phyloP scores from a whole-genome alignment of 179 eudicot species.

The Pouteria campechiana region DNA sequence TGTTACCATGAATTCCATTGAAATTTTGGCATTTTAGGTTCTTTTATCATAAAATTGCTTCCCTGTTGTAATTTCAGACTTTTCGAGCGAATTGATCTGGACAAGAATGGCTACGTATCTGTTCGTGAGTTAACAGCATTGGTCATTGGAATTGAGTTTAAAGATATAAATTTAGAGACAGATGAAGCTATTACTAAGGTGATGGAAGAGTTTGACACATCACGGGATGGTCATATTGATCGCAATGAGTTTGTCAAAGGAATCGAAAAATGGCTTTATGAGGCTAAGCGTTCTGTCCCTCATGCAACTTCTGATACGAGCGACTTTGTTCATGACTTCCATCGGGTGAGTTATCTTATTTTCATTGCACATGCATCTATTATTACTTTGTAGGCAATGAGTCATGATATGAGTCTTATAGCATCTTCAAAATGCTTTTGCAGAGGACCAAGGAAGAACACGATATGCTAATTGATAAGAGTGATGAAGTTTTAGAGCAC shows the following conservation, averaged over 20 bases:
- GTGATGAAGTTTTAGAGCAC: slow-evolving; percentile 40
- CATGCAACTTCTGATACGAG: too few species aligned
- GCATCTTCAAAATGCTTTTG: background rate
- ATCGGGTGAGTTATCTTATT: too few species aligned
- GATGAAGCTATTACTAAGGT: slow-evolving; percentile 19
- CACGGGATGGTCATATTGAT: slow-evolving; percentile 11
- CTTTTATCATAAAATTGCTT: background rate
- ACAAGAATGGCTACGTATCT: slow-evolving; percentile 16
- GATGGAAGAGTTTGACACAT: slow-evolving; percentile 26
- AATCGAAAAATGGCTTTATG: slow-evolving; percentile 23
- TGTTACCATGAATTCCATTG: background rate
- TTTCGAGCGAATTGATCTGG: slow-evolving; percentile 14
- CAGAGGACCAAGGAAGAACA: slow-evolving; percentile 38
- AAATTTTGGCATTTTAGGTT: too few species aligned
- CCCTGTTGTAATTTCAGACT: slow-evolving; percentile 10
- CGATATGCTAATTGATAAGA: slow-evolving; percentile 19
- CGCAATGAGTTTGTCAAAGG: slow-evolving; percentile 18
- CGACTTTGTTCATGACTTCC: too few species aligned
- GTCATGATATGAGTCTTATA: background rate
- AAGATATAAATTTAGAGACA: slow-evolving; percentile 17
- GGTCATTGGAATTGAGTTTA: slow-evolving; percentile 23
- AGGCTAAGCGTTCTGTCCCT: too few species aligned
- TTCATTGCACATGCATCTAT: too few species aligned
- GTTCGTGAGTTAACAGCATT: slow-evolving; percentile 18
- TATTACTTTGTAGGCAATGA: too few species aligned